These are phyloP conservation scores for Micractinium sp. DNA, from an alignment of 139 green algal species.

Conservation along the genomic window DNA sequence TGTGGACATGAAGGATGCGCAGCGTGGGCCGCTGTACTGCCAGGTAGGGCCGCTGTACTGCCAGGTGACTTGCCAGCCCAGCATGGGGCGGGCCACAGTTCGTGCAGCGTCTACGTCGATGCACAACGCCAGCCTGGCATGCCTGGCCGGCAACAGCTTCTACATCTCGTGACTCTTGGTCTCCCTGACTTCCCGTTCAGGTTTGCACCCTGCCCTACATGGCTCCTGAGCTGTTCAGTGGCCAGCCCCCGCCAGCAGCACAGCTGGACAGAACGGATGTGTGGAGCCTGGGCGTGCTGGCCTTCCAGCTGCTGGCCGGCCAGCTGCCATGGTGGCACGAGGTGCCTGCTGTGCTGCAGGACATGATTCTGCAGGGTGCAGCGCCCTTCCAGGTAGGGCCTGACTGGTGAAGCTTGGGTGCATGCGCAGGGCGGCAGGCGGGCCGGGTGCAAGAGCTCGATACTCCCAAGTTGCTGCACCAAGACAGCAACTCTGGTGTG, in stretches of 20 bases:
- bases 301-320: conserved; percentile 28
- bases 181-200: not conserved
- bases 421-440: too few relatives aligned
- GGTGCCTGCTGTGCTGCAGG: not conserved
- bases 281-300: conserved; percentile 27
- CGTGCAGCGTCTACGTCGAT: not conserved
- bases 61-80: not conserved
- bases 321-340: conserved; percentile 11
- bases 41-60: not conserved
- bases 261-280: conserved; percentile 1
- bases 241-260: not conserved
- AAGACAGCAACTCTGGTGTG: too few relatives aligned
- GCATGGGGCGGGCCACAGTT: not conserved
- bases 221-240: conserved; percentile 44
- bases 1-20: not conserved
- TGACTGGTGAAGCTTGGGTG: not conserved
- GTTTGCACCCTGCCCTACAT: conserved; percentile 32
- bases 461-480: too few relatives aligned
- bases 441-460: too few relatives aligned
- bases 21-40: not conserved
- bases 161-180: too few relatives aligned
- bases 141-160: not conserved
- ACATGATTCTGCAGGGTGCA: not conserved
- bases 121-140: not conserved
- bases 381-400: not conserved